Base-by-base conservation (phyloP, 2,329 filamentous ascomycete genomes). In the Diplocarpon mali region DNA sequence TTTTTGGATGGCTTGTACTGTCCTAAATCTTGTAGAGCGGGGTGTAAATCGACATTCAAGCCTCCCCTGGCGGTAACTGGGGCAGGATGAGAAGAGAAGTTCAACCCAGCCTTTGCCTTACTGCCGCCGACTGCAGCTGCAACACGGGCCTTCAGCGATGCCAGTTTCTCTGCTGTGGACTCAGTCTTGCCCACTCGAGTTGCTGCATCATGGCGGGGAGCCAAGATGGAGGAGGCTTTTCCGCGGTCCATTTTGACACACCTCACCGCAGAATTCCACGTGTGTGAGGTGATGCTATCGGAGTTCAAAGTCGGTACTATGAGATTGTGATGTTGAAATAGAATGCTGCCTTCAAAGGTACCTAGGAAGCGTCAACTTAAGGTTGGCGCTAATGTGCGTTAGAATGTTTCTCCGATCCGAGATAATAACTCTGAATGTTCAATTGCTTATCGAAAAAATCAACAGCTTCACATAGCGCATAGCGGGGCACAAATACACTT, bases 121-220 rank as follows among this genome's bases (percentile, higher is more conserved):
- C 54, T 67, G 59, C 67, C 69, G 27, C 67, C 69, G 38, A 85
- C 83, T 42, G 85, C 84, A 40, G 84, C 84, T 38, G 83, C 83
- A 11, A 92, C 83, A 55, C 85, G 76, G 17, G 85, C 85, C 63
- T 83, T 89, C 60, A 93, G 73, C 35, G 83, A 81, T 38, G 85
- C 86, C 53, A 90, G 70, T 52, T 76, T 71, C 64, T 86, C 72
- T 59, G 80, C 71, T 51, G 75, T 69, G 14, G 74, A 71, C 52
- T 77, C 68, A 38, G 71, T 57, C 56, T 78, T 72, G 58, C 75
- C 70, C 28, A 80, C 64, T 48, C 74, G 68, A 17, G 71, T 73
- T 5, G 69, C 62, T 35, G 64, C 59, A 63, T 80, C 75, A 55
- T 72, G 71, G 38, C 71, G 72, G 46, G 75, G 73, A 24, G 69